Evolutionary conservation across 352 stramenopile genomes (phyloP).

Genomic region (Pythium biforme): DNA sequence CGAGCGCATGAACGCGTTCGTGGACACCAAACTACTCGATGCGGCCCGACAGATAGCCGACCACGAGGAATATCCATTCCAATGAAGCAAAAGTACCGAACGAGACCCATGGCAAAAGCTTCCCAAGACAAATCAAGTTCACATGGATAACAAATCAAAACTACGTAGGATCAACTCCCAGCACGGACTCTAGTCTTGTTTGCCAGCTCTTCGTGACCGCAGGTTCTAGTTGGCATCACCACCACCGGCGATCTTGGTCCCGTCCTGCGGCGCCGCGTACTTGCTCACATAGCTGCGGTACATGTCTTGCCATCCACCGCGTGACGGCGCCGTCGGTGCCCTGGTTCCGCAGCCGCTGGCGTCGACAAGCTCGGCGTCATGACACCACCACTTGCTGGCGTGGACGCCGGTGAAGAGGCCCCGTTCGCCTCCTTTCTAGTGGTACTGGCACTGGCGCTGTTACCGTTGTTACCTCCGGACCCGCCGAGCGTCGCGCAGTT

Average conservation of each 20-base stretch:
- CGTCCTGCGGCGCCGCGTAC: background rate
- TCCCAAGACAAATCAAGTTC: background rate
- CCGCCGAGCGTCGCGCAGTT: constrained; percentile 26
- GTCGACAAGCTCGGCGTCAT: too few species aligned
- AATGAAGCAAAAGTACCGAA: background rate
- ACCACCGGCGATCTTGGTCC: background rate
- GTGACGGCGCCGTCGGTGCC: background rate
- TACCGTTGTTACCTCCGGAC: background rate
- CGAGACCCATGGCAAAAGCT: background rate
- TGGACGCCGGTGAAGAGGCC: background rate
- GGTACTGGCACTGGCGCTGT: background rate
- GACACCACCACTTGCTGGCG: background rate
- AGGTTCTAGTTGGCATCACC: background rate
- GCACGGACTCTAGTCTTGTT: too few species aligned
- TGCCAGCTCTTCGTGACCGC: background rate
- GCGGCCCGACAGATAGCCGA: background rate
- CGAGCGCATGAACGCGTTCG: constrained; percentile 2
- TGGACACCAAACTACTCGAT: constrained; percentile 2
- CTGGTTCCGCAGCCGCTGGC: too few species aligned
- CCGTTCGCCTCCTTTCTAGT: background rate
- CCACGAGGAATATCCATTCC: background rate
- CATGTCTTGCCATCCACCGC: background rate
- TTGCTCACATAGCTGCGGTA: background rate
- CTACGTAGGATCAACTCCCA: too few species aligned
- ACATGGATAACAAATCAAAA: too few species aligned